Conservation (phyloP, 352 stramenopile species). For the Pythium utonaiense region DNA sequence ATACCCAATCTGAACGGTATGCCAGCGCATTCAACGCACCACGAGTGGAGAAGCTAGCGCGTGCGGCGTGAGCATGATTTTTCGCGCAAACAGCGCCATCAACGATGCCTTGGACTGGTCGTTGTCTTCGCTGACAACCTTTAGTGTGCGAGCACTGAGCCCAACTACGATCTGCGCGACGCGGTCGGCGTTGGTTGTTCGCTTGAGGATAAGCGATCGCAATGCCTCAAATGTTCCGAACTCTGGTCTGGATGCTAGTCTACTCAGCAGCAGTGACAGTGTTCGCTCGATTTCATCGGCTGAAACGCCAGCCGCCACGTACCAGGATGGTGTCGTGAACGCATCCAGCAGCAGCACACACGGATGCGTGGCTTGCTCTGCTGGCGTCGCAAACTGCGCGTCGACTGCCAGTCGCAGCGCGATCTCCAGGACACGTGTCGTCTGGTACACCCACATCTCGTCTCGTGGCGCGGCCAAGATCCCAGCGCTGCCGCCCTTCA, state of each 20-base stretch:
- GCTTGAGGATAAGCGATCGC: background rate
- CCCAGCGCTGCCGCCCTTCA: slow-evolving; percentile 29
- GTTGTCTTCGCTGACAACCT: no score
- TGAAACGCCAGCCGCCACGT: slow-evolving; percentile 10
- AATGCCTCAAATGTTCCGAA: slow-evolving; percentile 23
- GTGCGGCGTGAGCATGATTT: slow-evolving; percentile 12
- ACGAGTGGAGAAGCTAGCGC: slow-evolving; percentile 14
- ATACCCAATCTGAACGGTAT: no score
- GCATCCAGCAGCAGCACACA: slow-evolving; percentile 52
- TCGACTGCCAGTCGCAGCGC: slow-evolving; percentile 33
- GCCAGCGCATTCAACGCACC: no score
- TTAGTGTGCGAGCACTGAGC: slow-evolving; percentile 7
- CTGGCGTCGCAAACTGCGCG: slow-evolving; percentile 8
- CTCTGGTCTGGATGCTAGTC: slow-evolving; percentile 20
- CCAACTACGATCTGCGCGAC: slow-evolving; percentile 12
- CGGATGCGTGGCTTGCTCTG: slow-evolving; percentile 31
- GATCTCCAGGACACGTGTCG: slow-evolving; percentile 40
- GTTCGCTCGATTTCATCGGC: slow-evolving; percentile 10
- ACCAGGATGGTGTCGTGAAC: slow-evolving; percentile 33
- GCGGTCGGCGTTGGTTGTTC: background rate
- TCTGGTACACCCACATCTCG: slow-evolving; percentile 30
- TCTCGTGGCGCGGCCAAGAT: slow-evolving; percentile 33
- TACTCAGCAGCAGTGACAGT: slow-evolving; percentile 25
- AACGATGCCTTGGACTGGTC: no score
- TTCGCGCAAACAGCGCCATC: slow-evolving; percentile 9